Evolutionary conservation across 139 green algal species (phyloP), one percentile per base, ranked within the genome.

Genomic region (Microglena sp.): DNA sequence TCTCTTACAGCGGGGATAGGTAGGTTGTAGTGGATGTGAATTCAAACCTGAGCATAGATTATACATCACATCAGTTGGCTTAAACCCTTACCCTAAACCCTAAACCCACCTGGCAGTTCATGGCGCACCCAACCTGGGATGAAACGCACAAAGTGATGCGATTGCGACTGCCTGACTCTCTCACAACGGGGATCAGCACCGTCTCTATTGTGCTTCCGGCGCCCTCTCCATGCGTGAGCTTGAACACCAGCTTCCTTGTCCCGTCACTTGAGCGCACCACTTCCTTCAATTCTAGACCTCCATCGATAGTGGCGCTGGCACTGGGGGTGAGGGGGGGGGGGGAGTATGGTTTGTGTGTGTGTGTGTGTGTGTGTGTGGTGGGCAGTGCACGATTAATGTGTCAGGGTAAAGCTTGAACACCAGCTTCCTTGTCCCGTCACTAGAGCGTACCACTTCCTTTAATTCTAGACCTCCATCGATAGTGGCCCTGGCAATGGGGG

Each of bases 121-220:
- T 64, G 11, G 29, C 56, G 26, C 56, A 64, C 11, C 56, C 26
- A 28, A 64, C 56, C 66, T 89, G 87, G 34, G 59, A 79, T 4
- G 69, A 83, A 2, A 95, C 80, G 57, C 88, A 94, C 2, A 93
- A 67, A 4, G 88, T 95, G 55, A 86, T 76, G 24, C 85, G 77
- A 27, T 68, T 33, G 3, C 66, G 31, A 27, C 53, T 62, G 3
- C 57, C 67, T 40, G 44, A 21, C 62, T 70, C 43, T 35, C 62
- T 68, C 30, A 66, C 29, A 44, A 91, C 75, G 15, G 88, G 88
- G 44, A 95, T 95, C 18, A 95, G 62, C 55, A 95, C 88, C 2
- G 86, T 80, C 78, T 95, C 88, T 33, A 93, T 76, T 1, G 45
- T 68, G 61, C 67, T 67, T 15, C 33, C 24, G 6, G 69, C 55